Evolutionary conservation across 495 filamentous ascomycete genomes (phyloP).

Genomic region (Neurospora sp.): DNA sequence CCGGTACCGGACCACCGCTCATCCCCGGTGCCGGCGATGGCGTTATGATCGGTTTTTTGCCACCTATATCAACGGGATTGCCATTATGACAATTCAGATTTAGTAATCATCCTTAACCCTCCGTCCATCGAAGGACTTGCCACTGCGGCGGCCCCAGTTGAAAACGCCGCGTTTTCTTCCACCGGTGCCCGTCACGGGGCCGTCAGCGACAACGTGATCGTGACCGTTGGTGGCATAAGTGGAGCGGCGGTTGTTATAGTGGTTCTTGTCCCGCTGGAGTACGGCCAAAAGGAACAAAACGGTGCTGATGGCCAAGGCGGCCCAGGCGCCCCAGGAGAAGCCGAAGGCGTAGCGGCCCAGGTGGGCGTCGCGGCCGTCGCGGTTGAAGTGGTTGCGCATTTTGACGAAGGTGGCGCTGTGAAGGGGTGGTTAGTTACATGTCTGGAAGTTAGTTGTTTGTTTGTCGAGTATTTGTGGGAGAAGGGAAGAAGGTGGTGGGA

Average conservation of each 20-base stretch:
- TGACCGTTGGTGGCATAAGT: background rate
- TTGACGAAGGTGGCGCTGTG: conserved; percentile 55
- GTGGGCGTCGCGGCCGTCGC: conserved; percentile 43
- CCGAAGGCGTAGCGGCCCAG: conserved; percentile 69
- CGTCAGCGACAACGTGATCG: background rate
- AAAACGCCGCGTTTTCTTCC: background rate
- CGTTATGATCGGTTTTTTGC: background rate
- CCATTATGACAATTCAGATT: background rate
- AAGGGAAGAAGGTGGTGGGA: background rate
- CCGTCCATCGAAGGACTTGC: conserved; percentile 40
- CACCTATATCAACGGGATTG: too few species aligned
- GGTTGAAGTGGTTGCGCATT: conserved; percentile 60
- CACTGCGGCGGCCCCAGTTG: conserved; percentile 24
- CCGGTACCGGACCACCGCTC: background rate
- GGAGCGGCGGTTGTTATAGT: background rate
- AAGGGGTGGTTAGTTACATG: background rate
- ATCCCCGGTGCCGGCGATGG: background rate
- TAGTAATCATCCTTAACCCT: conserved; percentile 57
- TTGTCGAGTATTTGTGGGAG: background rate
- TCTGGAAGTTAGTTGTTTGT: background rate
- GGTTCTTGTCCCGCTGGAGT: conserved; percentile 6
- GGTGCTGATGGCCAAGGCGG: conserved; percentile 58
- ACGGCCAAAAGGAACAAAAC: conserved; percentile 57
- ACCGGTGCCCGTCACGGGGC: background rate
- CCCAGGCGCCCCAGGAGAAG: conserved; percentile 77